Percentiles rank a stretch among this genome's conserved stretches.
These are phyloP conservation scores for Lichtheimia ornata DNA, from an alignment of 371 early-diverging fungal species.

Conservation along the genomic window DNA sequence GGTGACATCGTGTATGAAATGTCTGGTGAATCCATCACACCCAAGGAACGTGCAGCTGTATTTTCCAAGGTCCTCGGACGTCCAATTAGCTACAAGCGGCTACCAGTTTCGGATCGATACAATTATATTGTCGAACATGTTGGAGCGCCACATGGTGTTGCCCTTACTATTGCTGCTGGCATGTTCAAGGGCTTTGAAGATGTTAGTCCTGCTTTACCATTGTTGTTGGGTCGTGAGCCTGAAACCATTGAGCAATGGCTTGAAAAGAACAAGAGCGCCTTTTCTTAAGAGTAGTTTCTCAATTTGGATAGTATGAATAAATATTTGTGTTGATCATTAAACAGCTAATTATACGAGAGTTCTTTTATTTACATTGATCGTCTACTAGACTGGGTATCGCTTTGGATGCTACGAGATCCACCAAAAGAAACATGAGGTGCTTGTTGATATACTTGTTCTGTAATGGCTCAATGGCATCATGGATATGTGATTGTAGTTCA, in stretches of 20 bases:
- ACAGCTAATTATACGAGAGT: too few species aligned
- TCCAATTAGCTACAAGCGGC: slow-evolving; percentile 6
- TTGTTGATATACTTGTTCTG: slow-evolving; percentile 51
- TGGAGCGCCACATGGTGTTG: slow-evolving; percentile 7
- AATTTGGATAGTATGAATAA: too few species aligned
- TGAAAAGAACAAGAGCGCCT: slow-evolving; percentile 1
- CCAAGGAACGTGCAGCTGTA: slow-evolving; percentile 11
- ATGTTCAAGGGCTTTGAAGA: neutral
- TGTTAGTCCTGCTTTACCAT: slow-evolving; percentile 1
- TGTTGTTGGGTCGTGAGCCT: slow-evolving; percentile 17
- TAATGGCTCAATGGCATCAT: slow-evolving; percentile 39
- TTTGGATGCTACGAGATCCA: slow-evolving; percentile 42
- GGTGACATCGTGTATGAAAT: slow-evolving; percentile 19
- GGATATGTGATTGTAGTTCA: slow-evolving; percentile 39
- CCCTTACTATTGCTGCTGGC: neutral
- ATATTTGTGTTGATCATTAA: too few species aligned
- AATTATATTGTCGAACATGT: neutral
- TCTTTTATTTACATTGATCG: slow-evolving; percentile 1
- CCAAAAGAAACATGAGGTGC: slow-evolving; percentile 41
- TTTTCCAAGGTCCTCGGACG: slow-evolving; percentile 11
- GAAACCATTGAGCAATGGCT: slow-evolving; percentile 20
- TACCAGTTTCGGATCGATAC: slow-evolving; percentile 8
- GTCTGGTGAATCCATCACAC: slow-evolving; percentile 7
- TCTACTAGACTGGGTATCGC: slow-evolving; percentile 39
- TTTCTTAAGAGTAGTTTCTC: too few species aligned